Evolutionary conservation across 495 filamentous ascomycete genomes (phyloP).

Genomic region (Penicillium turbatum): DNA sequence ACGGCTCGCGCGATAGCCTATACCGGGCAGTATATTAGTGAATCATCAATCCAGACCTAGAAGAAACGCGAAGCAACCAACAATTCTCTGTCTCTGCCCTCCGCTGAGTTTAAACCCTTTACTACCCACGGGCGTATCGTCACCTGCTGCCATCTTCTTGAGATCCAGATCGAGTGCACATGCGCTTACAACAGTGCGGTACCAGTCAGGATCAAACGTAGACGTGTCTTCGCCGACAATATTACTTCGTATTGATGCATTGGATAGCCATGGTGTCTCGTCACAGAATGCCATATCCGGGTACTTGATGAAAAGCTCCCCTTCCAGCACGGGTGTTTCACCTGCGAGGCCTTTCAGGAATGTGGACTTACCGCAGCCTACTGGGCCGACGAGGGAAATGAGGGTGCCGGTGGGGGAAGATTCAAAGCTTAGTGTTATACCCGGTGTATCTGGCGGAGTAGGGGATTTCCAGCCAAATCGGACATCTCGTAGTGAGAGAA

Average conservation of each 20-base stretch:
- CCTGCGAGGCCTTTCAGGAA: constrained; percentile 30
- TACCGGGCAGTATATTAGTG: too few relatives aligned
- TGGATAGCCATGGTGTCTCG: constrained; percentile 38
- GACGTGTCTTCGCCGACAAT: constrained; percentile 25
- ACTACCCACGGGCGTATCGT: constrained; percentile 31
- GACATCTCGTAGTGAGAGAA: constrained; percentile 12
- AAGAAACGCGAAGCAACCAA: neutral
- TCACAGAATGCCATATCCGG: constrained; percentile 39
- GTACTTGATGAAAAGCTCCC: constrained; percentile 12
- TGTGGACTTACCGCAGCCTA: constrained; percentile 42
- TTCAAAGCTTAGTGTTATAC: constrained; percentile 8
- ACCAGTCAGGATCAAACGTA: constrained; percentile 37
- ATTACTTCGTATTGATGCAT: constrained; percentile 36
- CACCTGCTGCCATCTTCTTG: constrained; percentile 30
- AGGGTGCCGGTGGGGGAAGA: constrained; percentile 8
- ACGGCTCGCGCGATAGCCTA: constrained; percentile 43
- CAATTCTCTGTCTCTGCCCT: constrained; percentile 39
- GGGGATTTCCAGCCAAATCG: constrained; percentile 16
- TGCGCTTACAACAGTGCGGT: constrained; percentile 34
- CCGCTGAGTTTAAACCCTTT: constrained; percentile 37
- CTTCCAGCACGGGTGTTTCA: constrained; percentile 16
- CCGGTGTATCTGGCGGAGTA: neutral
- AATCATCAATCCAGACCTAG: too few relatives aligned
- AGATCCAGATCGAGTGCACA: constrained; percentile 37
- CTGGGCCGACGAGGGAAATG: constrained; percentile 34